These are phyloP conservation scores for Brettanomyces naardenensis DNA, from an alignment of 805 yeast genomes.

Conservation along the genomic window DNA sequence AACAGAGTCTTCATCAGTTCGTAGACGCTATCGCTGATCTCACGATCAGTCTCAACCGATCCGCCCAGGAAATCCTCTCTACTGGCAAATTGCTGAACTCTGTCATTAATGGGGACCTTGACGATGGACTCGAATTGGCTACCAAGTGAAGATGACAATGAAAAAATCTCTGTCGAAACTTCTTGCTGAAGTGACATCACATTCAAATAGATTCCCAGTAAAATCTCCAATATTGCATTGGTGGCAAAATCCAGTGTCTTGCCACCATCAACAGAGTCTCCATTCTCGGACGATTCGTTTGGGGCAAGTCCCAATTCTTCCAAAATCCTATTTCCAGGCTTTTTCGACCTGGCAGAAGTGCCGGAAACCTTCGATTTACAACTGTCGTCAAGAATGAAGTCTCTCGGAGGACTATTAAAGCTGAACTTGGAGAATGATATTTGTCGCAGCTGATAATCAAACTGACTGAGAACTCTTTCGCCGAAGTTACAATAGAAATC, in stretches of 20 bases:
- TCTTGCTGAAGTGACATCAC: slow-evolving; percentile 35
- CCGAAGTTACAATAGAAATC: slow-evolving; percentile 23
- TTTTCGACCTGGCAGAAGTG: slow-evolving; percentile 6
- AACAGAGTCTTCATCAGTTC: slow-evolving; percentile 26
- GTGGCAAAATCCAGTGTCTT: background rate
- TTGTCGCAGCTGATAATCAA: slow-evolving; percentile 8
- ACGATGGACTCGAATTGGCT: slow-evolving; percentile 34
- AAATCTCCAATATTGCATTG: background rate
- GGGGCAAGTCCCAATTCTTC: slow-evolving; percentile 18
- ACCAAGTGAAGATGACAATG: slow-evolving; percentile 27
- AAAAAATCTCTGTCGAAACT: slow-evolving; percentile 35
- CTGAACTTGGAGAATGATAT: slow-evolving; percentile 7
- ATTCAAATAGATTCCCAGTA: slow-evolving; percentile 1
- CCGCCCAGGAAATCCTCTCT: slow-evolving; percentile 8
- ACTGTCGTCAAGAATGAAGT: slow-evolving; percentile 11
- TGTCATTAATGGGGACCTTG: slow-evolving; percentile 20
- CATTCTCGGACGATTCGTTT: background rate
- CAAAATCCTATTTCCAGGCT: slow-evolving; percentile 13
- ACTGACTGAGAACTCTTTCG: slow-evolving; percentile 10
- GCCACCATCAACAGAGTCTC: background rate
- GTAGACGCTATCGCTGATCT: slow-evolving; percentile 20
- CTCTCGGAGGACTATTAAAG: slow-evolving; percentile 16
- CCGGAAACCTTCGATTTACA: slow-evolving; percentile 5
- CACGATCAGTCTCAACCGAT: slow-evolving; percentile 24
- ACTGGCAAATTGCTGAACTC: slow-evolving; percentile 14